Evolutionary conservation across 2,329 filamentous ascomycete species (phyloP).

Genomic region (Phialocephala sp.): DNA sequence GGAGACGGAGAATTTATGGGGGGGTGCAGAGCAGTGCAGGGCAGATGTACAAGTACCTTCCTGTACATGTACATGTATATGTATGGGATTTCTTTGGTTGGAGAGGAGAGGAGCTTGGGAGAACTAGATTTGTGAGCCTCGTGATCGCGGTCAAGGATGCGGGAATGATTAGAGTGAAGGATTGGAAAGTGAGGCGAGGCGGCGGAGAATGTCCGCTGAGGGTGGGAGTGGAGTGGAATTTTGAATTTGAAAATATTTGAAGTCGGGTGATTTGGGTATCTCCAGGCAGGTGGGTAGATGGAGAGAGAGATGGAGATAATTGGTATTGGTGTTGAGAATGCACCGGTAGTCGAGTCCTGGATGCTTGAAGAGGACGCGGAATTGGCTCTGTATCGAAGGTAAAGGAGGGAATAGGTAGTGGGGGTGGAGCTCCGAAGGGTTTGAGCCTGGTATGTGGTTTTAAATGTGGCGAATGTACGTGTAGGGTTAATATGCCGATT

Average conservation of each 20-base stretch:
- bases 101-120: not conserved
- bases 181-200: constrained; percentile 3
- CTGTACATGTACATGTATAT: not conserved
- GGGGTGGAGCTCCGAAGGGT: not conserved
- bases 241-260: not conserved
- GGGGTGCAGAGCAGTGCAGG: not conserved
- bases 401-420: not conserved
- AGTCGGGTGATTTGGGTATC: not conserved
- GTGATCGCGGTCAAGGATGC: not conserved
- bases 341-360: not conserved
- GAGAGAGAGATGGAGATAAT: not conserved
- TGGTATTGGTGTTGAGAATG: not conserved
- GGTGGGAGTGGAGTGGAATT: constrained; percentile 3
- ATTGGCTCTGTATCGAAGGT: not conserved
- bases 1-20: constrained; percentile 1
- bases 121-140: not conserved
- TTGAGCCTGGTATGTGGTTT: not conserved
- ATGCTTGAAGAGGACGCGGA: not conserved
- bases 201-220: constrained; percentile 7
- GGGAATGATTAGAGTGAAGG: not conserved
- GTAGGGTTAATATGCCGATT: not conserved
- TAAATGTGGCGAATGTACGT: not conserved
- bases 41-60: constrained; percentile 4
- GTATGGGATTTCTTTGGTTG: not conserved
- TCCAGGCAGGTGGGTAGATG: not conserved